Evolutionary conservation across 2,329 filamentous ascomycete species (phyloP).

Genomic region (Bisporella sp.): DNA sequence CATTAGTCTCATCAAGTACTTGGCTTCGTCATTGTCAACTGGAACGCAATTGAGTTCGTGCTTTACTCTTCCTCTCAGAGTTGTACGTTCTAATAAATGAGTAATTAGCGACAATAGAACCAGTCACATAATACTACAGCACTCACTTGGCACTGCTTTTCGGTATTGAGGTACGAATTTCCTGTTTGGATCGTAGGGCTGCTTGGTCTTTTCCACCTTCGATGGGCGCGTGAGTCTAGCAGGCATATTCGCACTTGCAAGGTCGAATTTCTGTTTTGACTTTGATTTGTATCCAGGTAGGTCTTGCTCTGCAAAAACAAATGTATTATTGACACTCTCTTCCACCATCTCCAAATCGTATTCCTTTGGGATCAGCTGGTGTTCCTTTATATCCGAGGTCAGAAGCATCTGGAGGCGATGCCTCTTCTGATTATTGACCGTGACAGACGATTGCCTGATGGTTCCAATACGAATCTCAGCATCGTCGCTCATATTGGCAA

Average conservation of each 20-base stretch:
- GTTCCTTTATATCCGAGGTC: constrained; percentile 53
- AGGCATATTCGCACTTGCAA: constrained; percentile 52
- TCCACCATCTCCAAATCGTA: constrained; percentile 73
- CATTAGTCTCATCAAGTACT: constrained; percentile 50
- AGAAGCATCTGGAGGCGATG: constrained; percentile 60
- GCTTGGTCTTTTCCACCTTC: constrained; percentile 38
- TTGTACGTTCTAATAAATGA: constrained; percentile 60
- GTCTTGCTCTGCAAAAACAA: constrained; percentile 90
- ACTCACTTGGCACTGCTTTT: constrained; percentile 65
- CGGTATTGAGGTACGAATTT: constrained; percentile 57
- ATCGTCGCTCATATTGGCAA: constrained; percentile 33
- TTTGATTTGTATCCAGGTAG: constrained; percentile 66
- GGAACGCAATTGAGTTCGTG: constrained; percentile 73
- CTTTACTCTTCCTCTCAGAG: constrained; percentile 62
- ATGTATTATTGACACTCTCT: constrained; percentile 71
- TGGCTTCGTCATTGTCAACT: constrained; percentile 63
- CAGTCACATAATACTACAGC: constrained; percentile 28
- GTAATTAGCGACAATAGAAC: constrained; percentile 13
- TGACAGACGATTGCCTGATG: constrained; percentile 42
- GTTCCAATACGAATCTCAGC: constrained; percentile 77
- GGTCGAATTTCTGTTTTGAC: constrained; percentile 48
- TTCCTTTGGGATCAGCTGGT: constrained; percentile 75
- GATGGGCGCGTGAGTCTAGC: constrained; percentile 37
- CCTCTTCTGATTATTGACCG: constrained; percentile 20
- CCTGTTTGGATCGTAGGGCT: constrained; percentile 39